Conservation (phyloP, 306 rosid genomes). For the Begonia fuchsioides region DNA sequence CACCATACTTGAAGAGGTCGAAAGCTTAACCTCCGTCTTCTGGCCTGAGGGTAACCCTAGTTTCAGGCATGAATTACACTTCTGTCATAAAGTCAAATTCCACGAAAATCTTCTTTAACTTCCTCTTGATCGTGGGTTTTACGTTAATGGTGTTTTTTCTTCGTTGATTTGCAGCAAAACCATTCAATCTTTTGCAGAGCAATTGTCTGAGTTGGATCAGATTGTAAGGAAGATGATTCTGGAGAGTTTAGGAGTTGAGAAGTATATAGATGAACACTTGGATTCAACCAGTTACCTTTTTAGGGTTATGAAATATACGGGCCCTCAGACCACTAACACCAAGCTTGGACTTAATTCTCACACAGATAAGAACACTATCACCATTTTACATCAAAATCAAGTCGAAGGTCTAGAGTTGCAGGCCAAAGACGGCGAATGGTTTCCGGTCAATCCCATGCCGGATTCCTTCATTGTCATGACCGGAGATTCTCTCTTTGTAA, state of each 20-base stretch:
- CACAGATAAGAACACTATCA: slow-evolving; percentile 51
- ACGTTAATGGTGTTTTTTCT: not conserved
- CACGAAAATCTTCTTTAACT: too few species aligned
- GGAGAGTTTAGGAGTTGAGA: slow-evolving; percentile 54
- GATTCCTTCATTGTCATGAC: slow-evolving; percentile 38
- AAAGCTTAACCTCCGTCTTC: slow-evolving; percentile 16
- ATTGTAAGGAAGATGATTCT: slow-evolving; percentile 52
- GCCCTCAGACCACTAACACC: slow-evolving; percentile 35
- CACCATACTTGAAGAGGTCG: slow-evolving; percentile 18
- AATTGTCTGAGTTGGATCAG: slow-evolving; percentile 38
- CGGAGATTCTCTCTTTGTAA: slow-evolving; percentile 54
- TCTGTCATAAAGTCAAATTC: too few species aligned
- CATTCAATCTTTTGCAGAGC: slow-evolving; percentile 31
- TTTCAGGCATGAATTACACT: slow-evolving; percentile 20
- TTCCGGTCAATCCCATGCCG: slow-evolving; percentile 34
- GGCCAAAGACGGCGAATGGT: slow-evolving; percentile 66
- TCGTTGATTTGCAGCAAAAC: slow-evolving; percentile 28
- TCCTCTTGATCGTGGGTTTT: too few species aligned
- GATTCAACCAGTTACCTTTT: slow-evolving; percentile 55
- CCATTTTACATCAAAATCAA: slow-evolving; percentile 51
- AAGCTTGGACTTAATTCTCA: slow-evolving; percentile 39
- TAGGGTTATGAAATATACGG: slow-evolving; percentile 49
- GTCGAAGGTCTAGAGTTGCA: slow-evolving; percentile 53
- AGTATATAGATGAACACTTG: slow-evolving; percentile 59
- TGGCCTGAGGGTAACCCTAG: slow-evolving; percentile 56